Conservation (phyloP, 495 filamentous ascomycete species). For the Aspergillus affinis region DNA sequence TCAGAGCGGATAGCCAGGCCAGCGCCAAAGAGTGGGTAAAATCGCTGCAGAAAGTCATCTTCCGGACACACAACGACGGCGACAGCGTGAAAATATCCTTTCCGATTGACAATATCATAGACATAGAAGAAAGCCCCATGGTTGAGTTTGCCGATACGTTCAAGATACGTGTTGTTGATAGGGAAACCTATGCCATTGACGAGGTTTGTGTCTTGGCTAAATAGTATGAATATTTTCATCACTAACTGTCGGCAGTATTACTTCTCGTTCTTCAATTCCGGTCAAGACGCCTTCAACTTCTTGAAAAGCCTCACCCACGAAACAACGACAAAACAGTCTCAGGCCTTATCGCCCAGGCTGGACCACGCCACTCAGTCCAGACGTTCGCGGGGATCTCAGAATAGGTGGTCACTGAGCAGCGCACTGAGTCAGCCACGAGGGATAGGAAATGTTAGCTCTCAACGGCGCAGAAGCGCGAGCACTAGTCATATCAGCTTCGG, state of each 20-base stretch:
- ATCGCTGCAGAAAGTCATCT: slow-evolving; percentile 89
- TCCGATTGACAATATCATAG: slow-evolving; percentile 84
- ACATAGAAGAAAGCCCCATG: slow-evolving; percentile 89
- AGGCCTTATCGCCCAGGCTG: slow-evolving; percentile 24
- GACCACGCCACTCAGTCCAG: slow-evolving; percentile 18
- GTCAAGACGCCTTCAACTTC: slow-evolving; percentile 79
- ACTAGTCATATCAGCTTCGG: slow-evolving; percentile 48
- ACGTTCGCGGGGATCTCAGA: slow-evolving; percentile 26
- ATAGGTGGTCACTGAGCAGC: slow-evolving; percentile 31
- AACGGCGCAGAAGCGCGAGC: slow-evolving; percentile 57
- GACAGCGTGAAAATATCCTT: slow-evolving; percentile 96
- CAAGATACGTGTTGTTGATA: slow-evolving; percentile 89
- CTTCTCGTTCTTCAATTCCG: slow-evolving; percentile 90
- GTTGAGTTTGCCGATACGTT: slow-evolving; percentile 91
- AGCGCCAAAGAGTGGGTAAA: slow-evolving; percentile 99
- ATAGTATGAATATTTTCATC: not conserved
- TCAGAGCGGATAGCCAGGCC: slow-evolving; percentile 81
- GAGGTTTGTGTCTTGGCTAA: slow-evolving; percentile 60
- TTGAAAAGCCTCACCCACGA: slow-evolving; percentile 73
- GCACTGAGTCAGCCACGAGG: slow-evolving; percentile 25
- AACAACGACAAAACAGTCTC: slow-evolving; percentile 50
- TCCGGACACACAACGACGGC: slow-evolving; percentile 92
- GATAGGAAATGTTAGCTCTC: slow-evolving; percentile 10
- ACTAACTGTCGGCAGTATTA: slow-evolving; percentile 69
- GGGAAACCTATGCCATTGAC: slow-evolving; percentile 91